Evolutionary conservation across 257 asterid species (phyloP), one percentile per base, ranked within the genome.

Genomic region (Salvia miltiorrhiza): DNA sequence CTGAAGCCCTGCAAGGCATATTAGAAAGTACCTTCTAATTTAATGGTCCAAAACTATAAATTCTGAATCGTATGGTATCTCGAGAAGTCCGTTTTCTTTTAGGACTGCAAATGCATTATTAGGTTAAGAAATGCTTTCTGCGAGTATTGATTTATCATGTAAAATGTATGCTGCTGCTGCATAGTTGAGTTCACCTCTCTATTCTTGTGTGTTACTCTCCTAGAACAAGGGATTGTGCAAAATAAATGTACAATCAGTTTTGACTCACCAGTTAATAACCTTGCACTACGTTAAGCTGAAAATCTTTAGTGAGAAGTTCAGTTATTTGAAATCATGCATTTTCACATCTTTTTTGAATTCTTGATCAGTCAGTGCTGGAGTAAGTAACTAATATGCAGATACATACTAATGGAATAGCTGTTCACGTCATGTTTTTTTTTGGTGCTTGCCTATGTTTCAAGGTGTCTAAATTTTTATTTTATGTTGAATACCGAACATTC

Each of bases 161-260:
- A 26, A 63, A 44, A 26, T 23, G n/a, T n/a, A n/a, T n/a, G n/a
- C n/a, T 24, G 44, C 20, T 72, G 57, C 26, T 24, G 59, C 67
- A 28, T 33, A 57, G 21, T 32, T 9, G 2, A 21, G 63, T 48
- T 50, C 65, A 53, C 65, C 63, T 43, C 54, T 47, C 30, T 2
- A n/a, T 55, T 56, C 35, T 66, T 71, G 23, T 56, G 26, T 55
- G 12, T 17, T n/a, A 14, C 32, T 71, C 60, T 62, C 61, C 16
- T 69, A 58, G 24, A 57, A 26, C 20, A 11, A n/a, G 17, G 7
- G 4, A 33, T 4, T 24, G 44, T 19, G 48, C 52, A 53, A 30
- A 35, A 12, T 3, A 26, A 2, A 7, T 67, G 5, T 54, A 16
- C 63, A 17, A 32, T 55, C 20, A 28, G 24, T 1, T 11, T 39